Conservation (phyloP, 2,329 filamentous ascomycete genomes). For the Apiospora malaysiana region DNA sequence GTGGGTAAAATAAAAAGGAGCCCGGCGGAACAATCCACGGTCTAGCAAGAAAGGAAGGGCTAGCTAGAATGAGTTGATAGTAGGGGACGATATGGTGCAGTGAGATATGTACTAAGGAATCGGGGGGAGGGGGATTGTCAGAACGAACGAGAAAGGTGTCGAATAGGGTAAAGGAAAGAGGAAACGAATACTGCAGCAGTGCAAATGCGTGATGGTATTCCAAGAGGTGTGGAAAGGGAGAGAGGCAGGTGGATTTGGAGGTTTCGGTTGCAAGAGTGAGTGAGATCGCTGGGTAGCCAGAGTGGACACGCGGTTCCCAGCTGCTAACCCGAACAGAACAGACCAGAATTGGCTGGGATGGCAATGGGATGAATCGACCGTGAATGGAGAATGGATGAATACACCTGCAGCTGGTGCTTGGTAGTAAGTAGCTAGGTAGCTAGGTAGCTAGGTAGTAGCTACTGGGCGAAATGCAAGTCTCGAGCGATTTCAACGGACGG, state of each 20-base stretch:
- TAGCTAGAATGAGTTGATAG: conserved; percentile 11
- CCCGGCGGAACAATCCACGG: conserved; percentile 19
- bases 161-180: conserved; percentile 22
- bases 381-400: conserved; percentile 10
- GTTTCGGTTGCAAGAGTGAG: conserved; percentile 23
- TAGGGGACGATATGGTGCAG: conserved; percentile 7
- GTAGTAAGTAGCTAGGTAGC: neutral
- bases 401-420: neutral
- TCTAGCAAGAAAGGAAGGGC: conserved; percentile 19
- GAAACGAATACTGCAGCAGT: conserved; percentile 20
- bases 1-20: conserved; percentile 25
- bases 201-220: conserved; percentile 25
- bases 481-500: conserved; percentile 14
- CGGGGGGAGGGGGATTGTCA: conserved; percentile 21
- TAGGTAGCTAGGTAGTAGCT: neutral
- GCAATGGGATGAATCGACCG: conserved; percentile 16
- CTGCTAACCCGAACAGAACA: conserved; percentile 17
- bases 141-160: conserved; percentile 15
- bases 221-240: conserved; percentile 24
- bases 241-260: conserved; percentile 20
- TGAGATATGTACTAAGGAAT: conserved; percentile 25
- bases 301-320: conserved; percentile 21
- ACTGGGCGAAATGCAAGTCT: conserved; percentile 3
- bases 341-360: conserved; percentile 12
- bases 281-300: conserved; percentile 21